phyloP scores from a whole-genome alignment of 148 eudicot genomes.

The Gaultheria prostrata region DNA sequence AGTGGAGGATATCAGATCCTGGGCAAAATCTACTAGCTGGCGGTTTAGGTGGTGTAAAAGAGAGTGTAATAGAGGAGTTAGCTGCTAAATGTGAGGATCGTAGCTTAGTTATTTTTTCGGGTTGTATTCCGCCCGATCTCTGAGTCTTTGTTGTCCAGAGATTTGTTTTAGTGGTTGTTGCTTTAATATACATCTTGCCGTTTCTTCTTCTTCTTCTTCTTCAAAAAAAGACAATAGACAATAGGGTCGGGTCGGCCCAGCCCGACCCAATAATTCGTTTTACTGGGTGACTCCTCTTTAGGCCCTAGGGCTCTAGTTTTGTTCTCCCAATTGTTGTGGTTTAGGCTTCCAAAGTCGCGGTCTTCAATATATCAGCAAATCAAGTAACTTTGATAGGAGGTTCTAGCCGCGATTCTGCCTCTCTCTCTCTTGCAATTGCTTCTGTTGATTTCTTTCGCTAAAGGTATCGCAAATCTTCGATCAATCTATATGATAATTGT shows the following conservation, averaged over 20 bases:
- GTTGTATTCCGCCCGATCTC: too few relatives aligned
- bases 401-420: not conserved
- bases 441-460: not conserved
- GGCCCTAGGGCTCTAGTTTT: not conserved
- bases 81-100: too few relatives aligned
- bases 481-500: not conserved
- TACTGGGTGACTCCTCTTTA: not conserved
- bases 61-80: too few relatives aligned
- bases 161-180: too few relatives aligned
- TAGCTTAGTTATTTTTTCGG: too few relatives aligned
- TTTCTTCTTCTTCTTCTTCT: too few relatives aligned
- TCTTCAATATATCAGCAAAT: not conserved
- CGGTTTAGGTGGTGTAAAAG: too few relatives aligned
- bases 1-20: too few relatives aligned
- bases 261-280: not conserved
- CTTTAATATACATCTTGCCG: too few relatives aligned
- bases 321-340: not conserved
- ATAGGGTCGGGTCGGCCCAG: not conserved
- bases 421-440: not conserved
- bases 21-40: too few relatives aligned
- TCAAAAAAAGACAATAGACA: not conserved
- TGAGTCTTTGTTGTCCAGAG: too few relatives aligned
- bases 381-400: too few relatives aligned
- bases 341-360: not conserved
- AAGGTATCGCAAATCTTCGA: slow-evolving; percentile 1